These are phyloP conservation scores for Chenopodium album DNA, from an alignment of 148 eudicot species.

Conservation along the genomic window DNA sequence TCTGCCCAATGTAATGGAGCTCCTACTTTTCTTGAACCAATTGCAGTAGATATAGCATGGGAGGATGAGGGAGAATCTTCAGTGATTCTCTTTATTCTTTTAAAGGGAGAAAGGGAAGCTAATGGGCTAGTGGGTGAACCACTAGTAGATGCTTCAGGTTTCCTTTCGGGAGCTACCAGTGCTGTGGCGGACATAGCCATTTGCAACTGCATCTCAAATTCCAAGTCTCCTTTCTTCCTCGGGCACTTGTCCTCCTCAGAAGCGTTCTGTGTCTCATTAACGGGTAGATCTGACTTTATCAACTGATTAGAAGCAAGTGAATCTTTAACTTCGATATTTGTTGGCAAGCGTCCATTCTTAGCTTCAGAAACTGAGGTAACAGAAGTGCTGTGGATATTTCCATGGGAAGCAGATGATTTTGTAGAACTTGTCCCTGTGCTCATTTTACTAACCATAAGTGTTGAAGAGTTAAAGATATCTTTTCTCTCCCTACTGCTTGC, in stretches of 20 bases:
- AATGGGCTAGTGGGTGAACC: conserved; percentile 30
- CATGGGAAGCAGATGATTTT: conserved; percentile 32
- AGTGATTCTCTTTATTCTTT: conserved; percentile 46
- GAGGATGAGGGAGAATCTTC: conserved; percentile 51
- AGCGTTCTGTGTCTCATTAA: conserved; percentile 24
- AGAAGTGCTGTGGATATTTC: conserved; percentile 31
- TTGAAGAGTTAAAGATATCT: conserved; percentile 70
- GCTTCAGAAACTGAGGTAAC: conserved; percentile 22
- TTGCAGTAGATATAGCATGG: conserved; percentile 72
- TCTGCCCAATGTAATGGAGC: conserved; percentile 97
- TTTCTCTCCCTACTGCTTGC: conserved; percentile 34
- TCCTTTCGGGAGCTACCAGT: conserved; percentile 29
- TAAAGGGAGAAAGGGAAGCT: conserved; percentile 38
- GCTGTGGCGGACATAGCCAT: conserved; percentile 86
- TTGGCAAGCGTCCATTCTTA: conserved; percentile 23
- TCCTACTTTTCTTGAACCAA: conserved; percentile 84
- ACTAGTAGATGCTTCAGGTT: conserved; percentile 22
- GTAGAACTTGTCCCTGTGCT: conserved; percentile 32
- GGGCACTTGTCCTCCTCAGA: conserved; percentile 33
- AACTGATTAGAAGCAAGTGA: conserved; percentile 25
- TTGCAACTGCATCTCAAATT: conserved; percentile 87
- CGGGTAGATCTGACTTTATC: conserved; percentile 25
- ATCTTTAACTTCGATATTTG: conserved; percentile 22
- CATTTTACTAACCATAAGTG: conserved; percentile 72
- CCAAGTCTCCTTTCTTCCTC: conserved; percentile 85